These are phyloP conservation scores for Exobasidium cylindrosporum DNA, from an alignment of 1,284 basidiomycete species.

Conservation along the genomic window DNA sequence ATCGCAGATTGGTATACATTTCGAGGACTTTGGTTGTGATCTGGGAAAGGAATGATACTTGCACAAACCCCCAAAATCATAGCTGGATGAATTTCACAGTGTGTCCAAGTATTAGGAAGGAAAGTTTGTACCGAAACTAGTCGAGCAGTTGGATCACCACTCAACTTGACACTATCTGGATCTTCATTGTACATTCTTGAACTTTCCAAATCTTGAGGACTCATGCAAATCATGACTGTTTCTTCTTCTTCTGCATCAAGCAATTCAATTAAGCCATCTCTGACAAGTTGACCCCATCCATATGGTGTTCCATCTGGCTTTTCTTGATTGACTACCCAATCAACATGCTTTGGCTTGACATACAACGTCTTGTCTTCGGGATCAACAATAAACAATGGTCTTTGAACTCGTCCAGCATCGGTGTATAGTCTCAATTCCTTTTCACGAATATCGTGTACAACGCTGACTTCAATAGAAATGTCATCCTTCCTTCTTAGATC, in stretches of 20 bases:
- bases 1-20: conserved; percentile 98
- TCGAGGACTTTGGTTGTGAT: conserved; percentile 99
- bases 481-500: conserved; percentile 89
- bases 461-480: conserved; percentile 91
- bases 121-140: conserved; percentile 60
- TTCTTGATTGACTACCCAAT: conserved; percentile 65
- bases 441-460: conserved; percentile 95
- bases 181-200: conserved; percentile 51
- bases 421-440: conserved; percentile 90
- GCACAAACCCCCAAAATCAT: conserved; percentile 99
- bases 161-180: conserved; percentile 61
- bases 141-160: conserved; percentile 76
- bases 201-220: conserved; percentile 86
- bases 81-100: conserved; percentile 98
- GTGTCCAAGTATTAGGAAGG: conserved; percentile 71
- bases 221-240: conserved; percentile 99
- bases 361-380: conserved; percentile 68
- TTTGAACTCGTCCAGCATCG: conserved; percentile 91
- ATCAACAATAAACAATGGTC: conserved; percentile 95
- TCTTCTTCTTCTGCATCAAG: conserved; percentile 99
- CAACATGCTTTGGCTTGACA: conserved; percentile 79
- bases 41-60: conserved; percentile 98
- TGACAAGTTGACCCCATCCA: conserved; percentile 81
- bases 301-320: conserved; percentile 43
- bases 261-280: conserved; percentile 85